Evolutionary conservation across 306 rosid genomes (phyloP).

Genomic region (Lagenaria siceraria): DNA sequence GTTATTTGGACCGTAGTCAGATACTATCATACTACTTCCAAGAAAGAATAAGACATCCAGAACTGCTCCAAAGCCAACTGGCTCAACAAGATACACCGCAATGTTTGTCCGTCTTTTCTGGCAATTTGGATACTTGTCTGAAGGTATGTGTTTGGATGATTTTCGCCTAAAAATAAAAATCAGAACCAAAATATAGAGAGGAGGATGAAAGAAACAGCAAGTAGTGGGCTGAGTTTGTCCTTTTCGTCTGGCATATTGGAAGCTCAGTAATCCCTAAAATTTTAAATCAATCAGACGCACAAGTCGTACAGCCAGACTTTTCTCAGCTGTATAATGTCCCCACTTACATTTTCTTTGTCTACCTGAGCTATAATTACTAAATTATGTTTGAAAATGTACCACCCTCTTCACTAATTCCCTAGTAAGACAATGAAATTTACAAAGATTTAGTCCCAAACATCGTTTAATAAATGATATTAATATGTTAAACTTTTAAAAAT

Average conservation of each 20-base stretch:
- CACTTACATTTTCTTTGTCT: neutral
- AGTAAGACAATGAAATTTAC: neutral
- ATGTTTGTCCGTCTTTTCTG: neutral
- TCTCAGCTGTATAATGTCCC: neutral
- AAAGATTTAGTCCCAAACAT: neutral
- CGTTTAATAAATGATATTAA: neutral
- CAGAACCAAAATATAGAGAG: neutral
- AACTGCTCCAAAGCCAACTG: slow-evolving; percentile 1
- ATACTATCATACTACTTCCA: neutral
- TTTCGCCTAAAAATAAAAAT: neutral
- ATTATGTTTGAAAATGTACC: neutral
- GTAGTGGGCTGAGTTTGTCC: neutral
- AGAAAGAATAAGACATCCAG: slow-evolving; percentile 3
- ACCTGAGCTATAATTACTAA: neutral
- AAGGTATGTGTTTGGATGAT: neutral
- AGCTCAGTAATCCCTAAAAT: neutral
- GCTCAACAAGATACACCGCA: neutral
- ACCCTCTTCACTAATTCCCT: neutral
- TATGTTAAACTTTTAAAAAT: neutral
- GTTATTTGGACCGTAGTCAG: neutral
- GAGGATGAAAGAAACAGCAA: neutral
- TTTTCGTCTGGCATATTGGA: neutral
- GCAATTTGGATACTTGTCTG: neutral
- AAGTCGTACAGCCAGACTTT: neutral
- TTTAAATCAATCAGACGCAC: neutral